Evolutionary conservation across 2,329 filamentous ascomycete species (phyloP).

Genomic region (Pseudogymnoascus sp.): DNA sequence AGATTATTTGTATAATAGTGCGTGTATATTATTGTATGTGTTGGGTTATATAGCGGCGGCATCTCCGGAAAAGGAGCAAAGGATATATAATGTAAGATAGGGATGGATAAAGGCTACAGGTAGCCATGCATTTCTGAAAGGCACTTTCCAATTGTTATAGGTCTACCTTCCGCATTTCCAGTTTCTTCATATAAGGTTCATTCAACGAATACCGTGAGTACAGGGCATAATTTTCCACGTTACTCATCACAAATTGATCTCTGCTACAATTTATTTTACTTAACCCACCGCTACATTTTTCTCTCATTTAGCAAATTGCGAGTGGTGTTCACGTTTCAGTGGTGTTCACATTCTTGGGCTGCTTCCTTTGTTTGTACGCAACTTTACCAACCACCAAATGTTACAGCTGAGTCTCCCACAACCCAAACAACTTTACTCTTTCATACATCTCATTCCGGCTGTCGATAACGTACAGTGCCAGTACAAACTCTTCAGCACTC

Average conservation of each 20-base stretch:
- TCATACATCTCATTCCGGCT: neutral
- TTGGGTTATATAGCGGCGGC: neutral
- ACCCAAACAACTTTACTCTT: neutral
- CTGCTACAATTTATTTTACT: neutral
- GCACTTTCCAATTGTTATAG: neutral
- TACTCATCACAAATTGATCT: neutral
- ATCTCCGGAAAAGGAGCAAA: neutral
- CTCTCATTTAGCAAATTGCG: neutral
- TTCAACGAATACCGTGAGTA: neutral
- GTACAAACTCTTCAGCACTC: neutral
- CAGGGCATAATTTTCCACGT: neutral
- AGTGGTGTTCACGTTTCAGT: neutral
- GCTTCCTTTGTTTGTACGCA: neutral
- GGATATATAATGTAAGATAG: conserved; percentile 1
- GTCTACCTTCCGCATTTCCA: neutral
- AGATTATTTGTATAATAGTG: neutral
- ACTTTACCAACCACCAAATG: neutral
- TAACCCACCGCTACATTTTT: neutral
- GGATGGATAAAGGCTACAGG: neutral
- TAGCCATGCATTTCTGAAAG: neutral
- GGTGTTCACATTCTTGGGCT: neutral
- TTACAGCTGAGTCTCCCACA: neutral
- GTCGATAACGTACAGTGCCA: neutral
- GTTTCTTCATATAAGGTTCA: neutral
- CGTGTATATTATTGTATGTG: conserved; percentile 5